Evolutionary conservation across 768 basidiomycete genomes (phyloP), one percentile per base, ranked within the genome.

Genomic region (Plicaturopsis crispa): DNA sequence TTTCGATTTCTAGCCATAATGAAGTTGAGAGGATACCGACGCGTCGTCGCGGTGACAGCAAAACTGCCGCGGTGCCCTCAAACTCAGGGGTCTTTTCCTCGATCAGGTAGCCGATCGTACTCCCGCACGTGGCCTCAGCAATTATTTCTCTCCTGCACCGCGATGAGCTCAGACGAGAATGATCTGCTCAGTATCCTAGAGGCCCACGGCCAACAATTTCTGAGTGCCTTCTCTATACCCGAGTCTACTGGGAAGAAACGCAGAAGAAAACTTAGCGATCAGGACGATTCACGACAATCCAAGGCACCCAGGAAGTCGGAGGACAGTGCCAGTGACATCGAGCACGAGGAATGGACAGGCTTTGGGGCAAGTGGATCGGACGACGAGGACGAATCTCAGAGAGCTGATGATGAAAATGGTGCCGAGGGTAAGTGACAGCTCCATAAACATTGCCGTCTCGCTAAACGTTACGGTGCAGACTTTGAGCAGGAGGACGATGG

Each of bases 401-500:
- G 39, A 41, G 44, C 42, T 34, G 50, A 45, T 48, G 36, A 35
- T 39, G 41, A 35, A 16, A 24, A 36, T 33, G 13, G 26, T 24
- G 37, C 8, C 14, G 46, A 37, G 24, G 43, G 48, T 54, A 36
- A 33, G 43, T 46, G n/a, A n/a, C n/a, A n/a, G n/a, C 22, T 12
- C 14, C 30, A 22, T 11, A 22, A 13, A 28, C 17, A 17, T 24
- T 21, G 4, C 32, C 20, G 21, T 26, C 13, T 20, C n/a, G 44
- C 20, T 14, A 21, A 16, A 23, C 39, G 13, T 17, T 31, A 11
- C 41, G 10, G 28, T 28, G 22, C 38, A 66, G 67, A 55, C 16
- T 63, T 57, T 39, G 68, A 70, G 37, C 62, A 68, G 24, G 62
- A 63, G 26, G 70, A 75, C 41, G 70, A 74, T 39, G 65, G 63